Evolutionary conservation across 495 filamentous ascomycete genomes (phyloP).

Genomic region (Aspergillus ellipticus): DNA sequence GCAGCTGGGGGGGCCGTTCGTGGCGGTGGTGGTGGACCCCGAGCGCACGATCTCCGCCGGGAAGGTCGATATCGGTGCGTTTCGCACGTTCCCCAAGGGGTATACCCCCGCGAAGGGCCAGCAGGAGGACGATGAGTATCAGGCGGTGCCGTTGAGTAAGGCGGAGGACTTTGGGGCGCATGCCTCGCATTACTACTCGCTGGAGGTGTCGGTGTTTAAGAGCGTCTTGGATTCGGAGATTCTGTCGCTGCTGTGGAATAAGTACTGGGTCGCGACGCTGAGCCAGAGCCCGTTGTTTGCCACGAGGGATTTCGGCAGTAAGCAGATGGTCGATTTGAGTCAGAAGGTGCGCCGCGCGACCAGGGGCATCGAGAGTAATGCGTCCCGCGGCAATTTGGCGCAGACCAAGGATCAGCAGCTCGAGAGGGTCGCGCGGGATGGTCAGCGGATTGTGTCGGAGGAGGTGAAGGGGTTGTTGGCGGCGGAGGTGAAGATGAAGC

Average conservation of each 20-base stretch:
- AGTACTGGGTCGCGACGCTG: slow-evolving; percentile 99
- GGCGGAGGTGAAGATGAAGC: slow-evolving; percentile 74
- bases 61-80: slow-evolving; percentile 96
- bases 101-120: slow-evolving; percentile 56
- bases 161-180: slow-evolving; percentile 96
- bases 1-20: slow-evolving; percentile 87
- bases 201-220: slow-evolving; percentile 92
- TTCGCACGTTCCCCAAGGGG: slow-evolving; percentile 80
- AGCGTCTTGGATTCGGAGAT: slow-evolving; percentile 81
- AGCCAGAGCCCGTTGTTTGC: slow-evolving; percentile 90
- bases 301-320: slow-evolving; percentile 88
- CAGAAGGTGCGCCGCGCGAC: slow-evolving; percentile 70
- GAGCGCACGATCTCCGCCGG: slow-evolving; percentile 93
- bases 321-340: slow-evolving; percentile 85
- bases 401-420: slow-evolving; percentile 57
- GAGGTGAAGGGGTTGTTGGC: slow-evolving; percentile 83
- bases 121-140: slow-evolving; percentile 46
- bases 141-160: slow-evolving; percentile 80
- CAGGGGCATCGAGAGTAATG: slow-evolving; percentile 37
- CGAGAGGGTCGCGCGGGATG: slow-evolving; percentile 74
- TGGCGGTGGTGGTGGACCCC: slow-evolving; percentile 95
- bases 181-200: slow-evolving; percentile 78
- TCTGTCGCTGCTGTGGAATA: slow-evolving; percentile 92
- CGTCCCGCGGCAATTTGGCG: slow-evolving; percentile 26
- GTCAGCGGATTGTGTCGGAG: slow-evolving; percentile 78